These are phyloP conservation scores for Pseudopithomyces maydicus DNA, from an alignment of 2,329 filamentous ascomycete species.

Conservation along the genomic window DNA sequence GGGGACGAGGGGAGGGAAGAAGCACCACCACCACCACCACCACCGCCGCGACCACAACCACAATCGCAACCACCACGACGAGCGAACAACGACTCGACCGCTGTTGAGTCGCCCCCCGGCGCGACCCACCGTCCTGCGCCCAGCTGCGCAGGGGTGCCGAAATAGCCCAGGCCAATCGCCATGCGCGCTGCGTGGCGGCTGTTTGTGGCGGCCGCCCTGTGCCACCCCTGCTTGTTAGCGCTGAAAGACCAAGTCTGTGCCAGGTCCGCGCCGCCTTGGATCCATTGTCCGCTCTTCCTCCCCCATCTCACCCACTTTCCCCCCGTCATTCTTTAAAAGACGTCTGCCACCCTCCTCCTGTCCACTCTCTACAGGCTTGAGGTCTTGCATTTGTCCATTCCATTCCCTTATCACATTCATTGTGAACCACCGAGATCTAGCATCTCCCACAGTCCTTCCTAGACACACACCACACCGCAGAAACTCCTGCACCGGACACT, in stretches of 20 bases:
- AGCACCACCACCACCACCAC: background rate
- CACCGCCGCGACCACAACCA: no score
- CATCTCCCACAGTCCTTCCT: conserved; percentile 41
- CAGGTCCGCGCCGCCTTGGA: conserved; percentile 13
- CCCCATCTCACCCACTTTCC: conserved; percentile 12
- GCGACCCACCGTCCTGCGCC: background rate
- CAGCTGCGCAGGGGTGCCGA: background rate
- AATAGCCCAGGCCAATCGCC: background rate
- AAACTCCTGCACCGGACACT: conserved; percentile 10
- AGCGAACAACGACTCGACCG: no score
- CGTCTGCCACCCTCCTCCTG: conserved; percentile 28
- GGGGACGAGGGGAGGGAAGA: background rate
- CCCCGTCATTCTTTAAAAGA: conserved; percentile 30
- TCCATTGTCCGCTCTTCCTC: background rate
- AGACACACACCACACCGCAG: conserved; percentile 19
- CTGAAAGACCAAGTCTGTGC: conserved; percentile 14
- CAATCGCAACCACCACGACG: no score
- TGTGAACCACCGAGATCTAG: conserved; percentile 34
- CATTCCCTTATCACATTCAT: conserved; percentile 31
- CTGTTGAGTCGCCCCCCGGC: background rate
- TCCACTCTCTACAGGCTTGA: conserved; percentile 48
- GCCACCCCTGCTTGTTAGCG: conserved; percentile 6
- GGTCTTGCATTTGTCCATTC: conserved; percentile 39
- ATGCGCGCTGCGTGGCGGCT: conserved; percentile 3
- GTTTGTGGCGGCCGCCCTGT: background rate